phyloP scores from a whole-genome alignment of 441 rosid genomes.

The Adansonia rubrostipa region DNA sequence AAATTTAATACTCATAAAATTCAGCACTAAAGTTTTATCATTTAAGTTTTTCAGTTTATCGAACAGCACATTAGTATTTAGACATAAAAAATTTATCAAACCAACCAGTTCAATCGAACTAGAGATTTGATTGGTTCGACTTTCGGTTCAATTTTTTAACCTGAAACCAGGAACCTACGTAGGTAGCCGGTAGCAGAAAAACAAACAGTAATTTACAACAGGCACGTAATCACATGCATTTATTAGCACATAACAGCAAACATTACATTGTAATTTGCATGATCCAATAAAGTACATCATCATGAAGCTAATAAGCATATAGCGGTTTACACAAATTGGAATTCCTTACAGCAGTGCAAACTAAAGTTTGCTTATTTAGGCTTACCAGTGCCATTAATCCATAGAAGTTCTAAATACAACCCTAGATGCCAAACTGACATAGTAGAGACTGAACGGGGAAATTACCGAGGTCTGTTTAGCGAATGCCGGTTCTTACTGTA shows the following conservation, averaged over 20 bases:
- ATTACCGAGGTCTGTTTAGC: slow-evolving; percentile 14
- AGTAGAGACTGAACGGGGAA: slow-evolving; percentile 3
- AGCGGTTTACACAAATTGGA: background rate
- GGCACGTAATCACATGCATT: background rate
- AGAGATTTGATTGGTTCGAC: background rate
- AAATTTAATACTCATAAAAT: no score
- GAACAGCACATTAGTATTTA: no score
- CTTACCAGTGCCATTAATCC: slow-evolving; percentile 20
- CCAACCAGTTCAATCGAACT: no score
- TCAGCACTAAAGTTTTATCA: no score
- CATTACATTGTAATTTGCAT: slow-evolving; percentile 20
- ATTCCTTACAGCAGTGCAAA: slow-evolving; percentile 26
- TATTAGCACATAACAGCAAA: slow-evolving; percentile 13
- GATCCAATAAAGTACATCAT: background rate
- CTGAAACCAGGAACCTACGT: background rate
- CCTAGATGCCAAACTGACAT: slow-evolving; percentile 15
- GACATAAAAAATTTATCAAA: no score
- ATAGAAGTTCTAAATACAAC: slow-evolving; percentile 4
- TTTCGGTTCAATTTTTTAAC: background rate
- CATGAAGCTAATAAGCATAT: slow-evolving; percentile 15
- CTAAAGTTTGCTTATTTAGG: slow-evolving; percentile 42
- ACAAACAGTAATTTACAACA: background rate
- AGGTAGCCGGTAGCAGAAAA: background rate
- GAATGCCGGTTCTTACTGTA: slow-evolving; percentile 42
- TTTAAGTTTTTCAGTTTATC: no score